phyloP scores from a whole-genome alignment of 2,329 filamentous ascomycete species.

The Fusarium ramigenum region DNA sequence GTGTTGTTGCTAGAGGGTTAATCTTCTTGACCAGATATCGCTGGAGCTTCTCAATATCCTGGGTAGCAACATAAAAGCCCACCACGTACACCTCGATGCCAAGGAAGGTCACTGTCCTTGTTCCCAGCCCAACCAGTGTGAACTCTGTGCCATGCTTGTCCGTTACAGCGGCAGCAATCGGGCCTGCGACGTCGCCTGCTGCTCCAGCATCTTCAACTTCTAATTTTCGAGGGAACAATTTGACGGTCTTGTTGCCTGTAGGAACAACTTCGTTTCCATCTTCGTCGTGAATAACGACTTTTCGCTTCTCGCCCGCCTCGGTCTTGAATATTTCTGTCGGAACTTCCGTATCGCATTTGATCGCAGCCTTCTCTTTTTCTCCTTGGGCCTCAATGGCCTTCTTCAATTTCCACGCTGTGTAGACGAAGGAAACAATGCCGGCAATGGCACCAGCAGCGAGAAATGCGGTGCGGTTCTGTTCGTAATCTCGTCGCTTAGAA shows the following conservation, averaged over 20 bases:
- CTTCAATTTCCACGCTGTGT: slow-evolving; percentile 63
- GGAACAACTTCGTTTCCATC: slow-evolving; percentile 78
- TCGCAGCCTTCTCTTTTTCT: slow-evolving; percentile 53
- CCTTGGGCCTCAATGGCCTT: slow-evolving; percentile 48
- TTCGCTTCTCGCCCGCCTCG: slow-evolving; percentile 61
- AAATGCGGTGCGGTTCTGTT: slow-evolving; percentile 61
- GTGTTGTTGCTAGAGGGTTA: slow-evolving; percentile 80
- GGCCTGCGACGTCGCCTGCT: slow-evolving; percentile 41
- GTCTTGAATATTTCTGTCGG: slow-evolving; percentile 58
- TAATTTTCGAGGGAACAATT: slow-evolving; percentile 79
- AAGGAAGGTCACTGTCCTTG: slow-evolving; percentile 89
- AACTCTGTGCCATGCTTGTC: slow-evolving; percentile 71
- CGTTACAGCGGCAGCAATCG: slow-evolving; percentile 50
- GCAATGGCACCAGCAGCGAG: slow-evolving; percentile 61
- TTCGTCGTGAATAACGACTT: slow-evolving; percentile 71
- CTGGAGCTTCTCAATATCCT: slow-evolving; percentile 85
- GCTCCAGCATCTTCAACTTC: slow-evolving; percentile 60
- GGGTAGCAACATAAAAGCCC: slow-evolving; percentile 87
- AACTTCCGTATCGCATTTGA: slow-evolving; percentile 52
- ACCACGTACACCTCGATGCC: slow-evolving; percentile 94
- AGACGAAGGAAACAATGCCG: slow-evolving; percentile 60
- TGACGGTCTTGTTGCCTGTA: slow-evolving; percentile 83
- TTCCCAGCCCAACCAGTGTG: slow-evolving; percentile 86
- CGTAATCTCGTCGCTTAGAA: slow-evolving; percentile 58
- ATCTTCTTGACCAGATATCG: slow-evolving; percentile 78